These are phyloP conservation scores for Neofusicoccum sp. DNA, from an alignment of 2,329 filamentous ascomycete genomes.

Conservation along the genomic window DNA sequence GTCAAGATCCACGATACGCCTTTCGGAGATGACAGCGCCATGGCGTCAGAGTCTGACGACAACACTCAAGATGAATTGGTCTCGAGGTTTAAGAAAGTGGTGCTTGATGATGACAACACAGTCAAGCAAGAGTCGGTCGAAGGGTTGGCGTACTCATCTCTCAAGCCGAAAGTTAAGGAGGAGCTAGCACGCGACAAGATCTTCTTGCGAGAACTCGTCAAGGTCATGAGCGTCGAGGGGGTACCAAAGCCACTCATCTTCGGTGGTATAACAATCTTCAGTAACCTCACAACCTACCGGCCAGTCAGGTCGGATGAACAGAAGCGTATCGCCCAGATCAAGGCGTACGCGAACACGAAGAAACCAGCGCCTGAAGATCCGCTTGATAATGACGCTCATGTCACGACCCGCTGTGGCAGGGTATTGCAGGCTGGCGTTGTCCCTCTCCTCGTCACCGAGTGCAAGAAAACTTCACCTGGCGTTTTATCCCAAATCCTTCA, in stretches of 20 bases:
- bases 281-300: constrained; percentile 81
- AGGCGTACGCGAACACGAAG: constrained; percentile 87
- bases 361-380: constrained; percentile 65
- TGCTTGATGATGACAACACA: constrained; percentile 61
- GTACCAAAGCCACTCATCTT: constrained; percentile 68
- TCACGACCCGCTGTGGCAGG: constrained; percentile 72
- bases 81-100: constrained; percentile 63
- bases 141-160: constrained; percentile 87
- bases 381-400: constrained; percentile 75
- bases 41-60: constrained; percentile 25
- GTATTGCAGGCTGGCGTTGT: constrained; percentile 80
- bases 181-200: constrained; percentile 68
- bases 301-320: constrained; percentile 84
- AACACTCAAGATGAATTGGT: constrained; percentile 50
- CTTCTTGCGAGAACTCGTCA: constrained; percentile 72
- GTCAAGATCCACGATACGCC: constrained; percentile 54
- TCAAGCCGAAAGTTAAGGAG: constrained; percentile 85
- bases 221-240: constrained; percentile 52
- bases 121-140: constrained; percentile 76
- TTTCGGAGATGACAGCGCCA: constrained; percentile 21
- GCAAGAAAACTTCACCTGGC: constrained; percentile 70
- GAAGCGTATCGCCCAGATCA: constrained; percentile 87
- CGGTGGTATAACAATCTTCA: constrained; percentile 81
- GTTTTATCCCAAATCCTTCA: constrained; percentile 73
- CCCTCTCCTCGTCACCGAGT: constrained; percentile 74